Base-by-base conservation (phyloP, 1,284 basidiomycete genomes). In the Phlebopus sp. region DNA sequence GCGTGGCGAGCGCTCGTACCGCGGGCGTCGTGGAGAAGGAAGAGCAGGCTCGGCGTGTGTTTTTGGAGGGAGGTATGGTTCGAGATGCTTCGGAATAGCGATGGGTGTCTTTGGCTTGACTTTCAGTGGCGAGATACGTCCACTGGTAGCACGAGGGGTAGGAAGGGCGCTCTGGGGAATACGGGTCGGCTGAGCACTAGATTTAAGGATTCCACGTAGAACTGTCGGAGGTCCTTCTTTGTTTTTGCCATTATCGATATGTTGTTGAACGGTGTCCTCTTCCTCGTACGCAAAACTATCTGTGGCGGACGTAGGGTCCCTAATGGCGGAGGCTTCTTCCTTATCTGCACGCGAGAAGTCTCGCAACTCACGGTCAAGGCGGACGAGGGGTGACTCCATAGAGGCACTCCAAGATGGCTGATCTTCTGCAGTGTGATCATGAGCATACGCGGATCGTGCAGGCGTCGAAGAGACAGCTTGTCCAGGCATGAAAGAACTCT, bases 391-490 rank as follows among this genome's bases (percentile, higher is more conserved):
- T 1, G 84, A 86, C 59, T 90, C 86, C 37, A 90, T 62, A 3
- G 86, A 84, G 14, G 76, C 70, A 35, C 77, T 74, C 86, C 86
- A 86, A 19, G 84, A 82, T 1, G 80, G 73, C 15, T 68, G 62
- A 31, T 77, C 77, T 37, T 73, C 73, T 35, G 69, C 66, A 15
- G 60, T 67, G 27, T 59, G 73, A 49, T 77, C 65, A 27, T 72
- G 58, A 0, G 60, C 58, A 50, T 64, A 62, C 38, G 66, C 69
- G 30, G 51, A 59, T 51, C 57, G 80, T n/a, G 86, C 83, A 11
- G 87, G 86, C 1, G 87, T 90, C 3, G 87, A 90, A 1, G 86
- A 86, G 45, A 85, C 71, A 0, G 84, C 84, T 13, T 76, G 84
- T 41, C 81, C 74, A 11, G 84, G 85, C 64, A 81, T 72, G 61